Evolutionary conservation across 306 rosid species (phyloP).

Genomic region (Vigna reflexopilosa): DNA sequence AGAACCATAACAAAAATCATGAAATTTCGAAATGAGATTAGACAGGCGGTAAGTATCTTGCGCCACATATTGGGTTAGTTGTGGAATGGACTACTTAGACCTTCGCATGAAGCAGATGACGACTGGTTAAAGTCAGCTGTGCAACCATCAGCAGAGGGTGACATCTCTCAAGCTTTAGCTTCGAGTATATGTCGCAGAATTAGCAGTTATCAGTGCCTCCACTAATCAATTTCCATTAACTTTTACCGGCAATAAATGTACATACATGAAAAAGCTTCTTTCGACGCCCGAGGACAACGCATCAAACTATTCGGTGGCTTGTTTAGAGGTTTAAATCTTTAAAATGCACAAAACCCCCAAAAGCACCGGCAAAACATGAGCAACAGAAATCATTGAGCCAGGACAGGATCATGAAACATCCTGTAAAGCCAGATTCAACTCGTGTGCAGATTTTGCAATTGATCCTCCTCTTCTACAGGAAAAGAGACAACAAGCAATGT

Average conservation of each 20-base stretch:
- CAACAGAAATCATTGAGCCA: slow-evolving; percentile 42
- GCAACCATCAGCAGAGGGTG: slow-evolving; percentile 55
- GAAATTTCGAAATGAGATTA: slow-evolving; percentile 37
- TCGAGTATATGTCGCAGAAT: slow-evolving; percentile 47
- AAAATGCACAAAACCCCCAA: slow-evolving; percentile 58
- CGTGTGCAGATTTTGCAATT: slow-evolving; percentile 87
- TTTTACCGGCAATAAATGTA: slow-evolving; percentile 48
- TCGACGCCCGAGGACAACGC: slow-evolving; percentile 45
- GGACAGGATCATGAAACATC: slow-evolving; percentile 65
- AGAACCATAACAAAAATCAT: slow-evolving; percentile 28
- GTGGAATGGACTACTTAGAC: slow-evolving; percentile 43
- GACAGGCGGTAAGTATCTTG: slow-evolving; percentile 34
- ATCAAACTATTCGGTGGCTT: slow-evolving; percentile 54
- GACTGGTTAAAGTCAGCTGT: slow-evolving; percentile 49
- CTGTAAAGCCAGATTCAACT: slow-evolving; percentile 84
- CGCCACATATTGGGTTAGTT: slow-evolving; percentile 49
- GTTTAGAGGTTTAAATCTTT: slow-evolving; percentile 55
- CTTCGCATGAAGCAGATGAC: slow-evolving; percentile 44
- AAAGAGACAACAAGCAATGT: slow-evolving; percentile 37
- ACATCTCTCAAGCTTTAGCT: slow-evolving; percentile 50
- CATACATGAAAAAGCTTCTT: slow-evolving; percentile 56
- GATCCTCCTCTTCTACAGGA: slow-evolving; percentile 91
- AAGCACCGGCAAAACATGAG: slow-evolving; percentile 41
- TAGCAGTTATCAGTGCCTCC: slow-evolving; percentile 57
- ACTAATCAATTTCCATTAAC: slow-evolving; percentile 49